Conservation (phyloP, 495 filamentous ascomycete species). For the Aspergillus avenaceus region DNA sequence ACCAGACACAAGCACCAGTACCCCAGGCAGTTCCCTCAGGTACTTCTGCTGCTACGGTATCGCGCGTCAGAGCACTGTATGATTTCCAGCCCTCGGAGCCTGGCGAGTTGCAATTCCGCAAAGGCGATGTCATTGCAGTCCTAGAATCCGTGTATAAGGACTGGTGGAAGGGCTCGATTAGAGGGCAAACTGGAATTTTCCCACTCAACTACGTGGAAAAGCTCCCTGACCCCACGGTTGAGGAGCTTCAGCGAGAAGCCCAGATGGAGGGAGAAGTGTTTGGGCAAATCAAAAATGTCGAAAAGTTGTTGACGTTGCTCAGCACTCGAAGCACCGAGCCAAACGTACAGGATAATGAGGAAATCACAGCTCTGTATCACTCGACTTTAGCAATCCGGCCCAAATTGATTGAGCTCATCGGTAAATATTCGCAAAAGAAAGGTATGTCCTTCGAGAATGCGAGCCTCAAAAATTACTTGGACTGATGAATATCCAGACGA, state of each 20-base stretch:
- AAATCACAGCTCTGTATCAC: constrained; percentile 91
- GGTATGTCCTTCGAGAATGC: constrained; percentile 48
- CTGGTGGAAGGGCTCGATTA: constrained; percentile 96
- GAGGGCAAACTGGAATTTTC: constrained; percentile 95
- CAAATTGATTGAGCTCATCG: constrained; percentile 96
- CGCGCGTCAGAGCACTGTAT: constrained; percentile 86
- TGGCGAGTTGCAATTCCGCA: constrained; percentile 91
- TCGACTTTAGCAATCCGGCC: constrained; percentile 90
- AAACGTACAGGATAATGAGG: constrained; percentile 83
- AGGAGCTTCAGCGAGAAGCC: constrained; percentile 92
- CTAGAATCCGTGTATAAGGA: constrained; percentile 98
- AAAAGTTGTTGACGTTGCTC: constrained; percentile 88
- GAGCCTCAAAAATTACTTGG: background rate
- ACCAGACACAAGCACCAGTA: constrained; percentile 35
- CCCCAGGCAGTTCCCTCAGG: constrained; percentile 54
- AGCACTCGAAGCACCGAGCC: constrained; percentile 91
- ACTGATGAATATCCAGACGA: constrained; percentile 61
- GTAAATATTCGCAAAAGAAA: constrained; percentile 99
- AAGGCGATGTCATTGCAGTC: constrained; percentile 95
- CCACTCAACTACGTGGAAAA: constrained; percentile 99
- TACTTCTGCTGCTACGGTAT: constrained; percentile 96
- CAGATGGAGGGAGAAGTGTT: constrained; percentile 98
- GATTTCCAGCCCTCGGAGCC: constrained; percentile 93
- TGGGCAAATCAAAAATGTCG: constrained; percentile 97
- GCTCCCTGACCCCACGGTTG: constrained; percentile 85